These are phyloP conservation scores for Trypanosoma platydactyli DNA, from an alignment of 208 protist species.

Conservation along the genomic window DNA sequence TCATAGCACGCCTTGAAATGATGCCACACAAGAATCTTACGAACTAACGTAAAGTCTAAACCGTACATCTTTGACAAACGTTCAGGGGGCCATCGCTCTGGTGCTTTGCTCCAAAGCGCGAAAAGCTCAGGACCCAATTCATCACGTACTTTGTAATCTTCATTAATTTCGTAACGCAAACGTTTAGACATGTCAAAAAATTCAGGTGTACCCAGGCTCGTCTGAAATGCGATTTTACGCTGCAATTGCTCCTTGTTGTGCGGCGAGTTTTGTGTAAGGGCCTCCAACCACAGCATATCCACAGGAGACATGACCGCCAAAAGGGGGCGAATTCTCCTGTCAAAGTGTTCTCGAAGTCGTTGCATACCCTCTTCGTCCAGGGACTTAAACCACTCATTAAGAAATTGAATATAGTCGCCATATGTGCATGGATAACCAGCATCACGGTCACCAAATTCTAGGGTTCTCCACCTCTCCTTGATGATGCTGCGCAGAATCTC, in stretches of 20 bases:
- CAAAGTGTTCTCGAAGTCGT: conserved; percentile 91
- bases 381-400: conserved; percentile 94
- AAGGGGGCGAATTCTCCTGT: conserved; percentile 88
- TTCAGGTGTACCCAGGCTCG: conserved; percentile 89
- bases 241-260: conserved; percentile 88
- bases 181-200: conserved; percentile 94
- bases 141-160: conserved; percentile 94
- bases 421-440: conserved; percentile 89
- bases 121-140: conserved; percentile 93
- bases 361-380: conserved; percentile 92
- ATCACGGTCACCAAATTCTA: conserved; percentile 91
- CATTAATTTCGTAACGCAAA: conserved; percentile 92
- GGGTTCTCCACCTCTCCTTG: conserved; percentile 87
- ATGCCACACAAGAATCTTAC: conserved; percentile 93
- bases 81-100: conserved; percentile 93
- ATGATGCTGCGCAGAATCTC: conserved; percentile 82
- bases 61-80: conserved; percentile 93
- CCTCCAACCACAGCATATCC: conserved; percentile 90
- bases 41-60: conserved; percentile 90
- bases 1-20: conserved; percentile 95
- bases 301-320: conserved; percentile 92
- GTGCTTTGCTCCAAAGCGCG: conserved; percentile 92
- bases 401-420: conserved; percentile 93
- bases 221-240: conserved; percentile 89
- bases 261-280: conserved; percentile 88